A percentile compares a stretch with the other conserved stretches of the same genome.
Conservation (phyloP, 768 basidiomycete species). For the Saitozyma sp. region DNA sequence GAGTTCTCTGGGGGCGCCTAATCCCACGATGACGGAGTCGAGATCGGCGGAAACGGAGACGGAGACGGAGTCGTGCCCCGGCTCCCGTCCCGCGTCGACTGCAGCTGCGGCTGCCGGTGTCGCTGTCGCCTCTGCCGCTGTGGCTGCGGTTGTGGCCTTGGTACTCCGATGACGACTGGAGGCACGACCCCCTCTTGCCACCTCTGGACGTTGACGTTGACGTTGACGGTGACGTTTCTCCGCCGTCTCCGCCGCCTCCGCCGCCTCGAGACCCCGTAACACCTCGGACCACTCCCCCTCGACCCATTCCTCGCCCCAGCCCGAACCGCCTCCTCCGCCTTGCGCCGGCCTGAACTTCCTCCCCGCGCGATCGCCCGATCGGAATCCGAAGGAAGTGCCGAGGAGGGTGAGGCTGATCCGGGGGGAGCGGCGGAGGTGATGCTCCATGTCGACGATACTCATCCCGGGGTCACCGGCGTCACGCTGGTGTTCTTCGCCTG, state of each 20-base stretch:
- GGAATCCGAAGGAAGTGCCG: conserved; percentile 37
- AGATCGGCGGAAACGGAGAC: too few relatives aligned
- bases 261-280: conserved; percentile 12
- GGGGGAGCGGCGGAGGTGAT: conserved; percentile 19
- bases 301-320: conserved; percentile 48
- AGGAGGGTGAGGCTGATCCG: conserved; percentile 39
- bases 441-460: conserved; percentile 16
- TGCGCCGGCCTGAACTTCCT: conserved; percentile 44
- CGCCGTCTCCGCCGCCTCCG: background rate
- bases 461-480: too few relatives aligned
- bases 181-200: background rate
- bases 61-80: too few relatives aligned
- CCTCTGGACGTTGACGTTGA: background rate
- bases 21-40: background rate
- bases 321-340: conserved; percentile 36
- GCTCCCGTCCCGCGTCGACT: too few relatives aligned
- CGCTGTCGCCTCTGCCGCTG: too few relatives aligned
- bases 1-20: background rate
- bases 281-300: conserved; percentile 31
- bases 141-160: too few relatives aligned
- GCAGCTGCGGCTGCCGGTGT: too few relatives aligned
- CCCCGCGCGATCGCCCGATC: conserved; percentile 47
- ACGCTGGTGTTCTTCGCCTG: background rate
- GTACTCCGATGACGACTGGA: too few relatives aligned
- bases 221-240: background rate